phyloP scores from a whole-genome alignment of 768 basidiomycete species.

The Tricholoma bakamatsutake region DNA sequence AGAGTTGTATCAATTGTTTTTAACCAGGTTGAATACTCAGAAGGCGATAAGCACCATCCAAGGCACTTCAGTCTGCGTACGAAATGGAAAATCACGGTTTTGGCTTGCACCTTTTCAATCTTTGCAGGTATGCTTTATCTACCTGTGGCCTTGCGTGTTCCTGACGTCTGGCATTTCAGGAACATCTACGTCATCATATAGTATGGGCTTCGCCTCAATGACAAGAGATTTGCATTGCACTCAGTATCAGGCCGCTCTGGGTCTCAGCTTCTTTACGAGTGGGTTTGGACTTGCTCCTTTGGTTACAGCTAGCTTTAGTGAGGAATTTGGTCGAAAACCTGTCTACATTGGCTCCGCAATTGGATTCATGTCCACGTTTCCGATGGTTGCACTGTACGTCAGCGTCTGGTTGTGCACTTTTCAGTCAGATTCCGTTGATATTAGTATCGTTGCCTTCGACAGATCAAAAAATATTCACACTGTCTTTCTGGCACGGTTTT shows the following conservation, averaged over 20 bases:
- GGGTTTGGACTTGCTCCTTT: conserved; percentile 63
- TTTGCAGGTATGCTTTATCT: conserved; percentile 33
- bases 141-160: background rate
- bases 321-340: conserved; percentile 64
- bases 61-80: conserved; percentile 16
- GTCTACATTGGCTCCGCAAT: conserved; percentile 49
- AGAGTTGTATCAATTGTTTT: too few species aligned
- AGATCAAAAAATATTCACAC: conserved; percentile 51
- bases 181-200: conserved; percentile 45
- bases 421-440: background rate
- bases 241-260: conserved; percentile 39
- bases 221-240: conserved; percentile 41
- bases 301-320: conserved; percentile 62
- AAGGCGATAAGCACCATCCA: conserved; percentile 21
- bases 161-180: conserved; percentile 26
- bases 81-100: conserved; percentile 29
- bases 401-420: background rate
- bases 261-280: conserved; percentile 47
- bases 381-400: conserved; percentile 40
- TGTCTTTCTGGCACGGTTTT: conserved; percentile 55
- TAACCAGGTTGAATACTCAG: conserved; percentile 19
- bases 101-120: conserved; percentile 43
- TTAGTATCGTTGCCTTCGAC: background rate
- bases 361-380: conserved; percentile 46
- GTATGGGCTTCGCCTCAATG: conserved; percentile 55